These are phyloP conservation scores for Pythium aphanidermatum DNA, from an alignment of 352 stramenopile genomes.

Conservation along the genomic window DNA sequence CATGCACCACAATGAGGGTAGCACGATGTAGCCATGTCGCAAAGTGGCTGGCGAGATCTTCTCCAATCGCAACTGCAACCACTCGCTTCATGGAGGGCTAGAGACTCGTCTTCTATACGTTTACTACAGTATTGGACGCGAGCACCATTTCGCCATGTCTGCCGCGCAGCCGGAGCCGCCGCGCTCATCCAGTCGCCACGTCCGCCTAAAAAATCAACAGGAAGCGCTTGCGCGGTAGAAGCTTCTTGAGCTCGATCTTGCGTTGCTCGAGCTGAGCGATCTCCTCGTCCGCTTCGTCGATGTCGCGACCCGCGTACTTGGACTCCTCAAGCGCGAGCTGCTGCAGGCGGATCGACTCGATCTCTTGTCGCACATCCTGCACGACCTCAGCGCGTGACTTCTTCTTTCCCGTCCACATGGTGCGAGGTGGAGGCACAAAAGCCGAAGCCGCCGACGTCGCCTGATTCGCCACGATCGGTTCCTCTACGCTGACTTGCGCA, in stretches of 20 bases:
- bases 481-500: slow-evolving; percentile 16
- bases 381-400: slow-evolving; percentile 12
- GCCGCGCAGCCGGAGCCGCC: too few relatives aligned
- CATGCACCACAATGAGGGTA: too few relatives aligned
- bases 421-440: slow-evolving; percentile 38
- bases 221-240: slow-evolving; percentile 72
- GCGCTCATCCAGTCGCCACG: too few relatives aligned
- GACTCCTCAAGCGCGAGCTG: slow-evolving; percentile 57
- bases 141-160: too few relatives aligned
- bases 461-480: slow-evolving; percentile 1
- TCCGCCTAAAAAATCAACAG: slow-evolving; percentile 68
- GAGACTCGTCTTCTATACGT: too few relatives aligned
- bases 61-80: too few relatives aligned
- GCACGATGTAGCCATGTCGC: too few relatives aligned
- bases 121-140: too few relatives aligned
- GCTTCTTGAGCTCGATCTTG: slow-evolving; percentile 61
- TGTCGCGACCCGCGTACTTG: slow-evolving; percentile 72
- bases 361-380: slow-evolving; percentile 37
- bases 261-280: slow-evolving; percentile 56
- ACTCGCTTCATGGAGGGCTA: too few relatives aligned
- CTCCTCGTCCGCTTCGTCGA: slow-evolving; percentile 76
- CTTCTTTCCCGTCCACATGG: slow-evolving; percentile 41
- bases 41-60: too few relatives aligned
- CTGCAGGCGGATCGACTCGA: slow-evolving; percentile 50
- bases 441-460: slow-evolving; percentile 28